Base-by-base conservation (phyloP, 768 basidiomycete species). In the Xerocomellus amylosporus region DNA sequence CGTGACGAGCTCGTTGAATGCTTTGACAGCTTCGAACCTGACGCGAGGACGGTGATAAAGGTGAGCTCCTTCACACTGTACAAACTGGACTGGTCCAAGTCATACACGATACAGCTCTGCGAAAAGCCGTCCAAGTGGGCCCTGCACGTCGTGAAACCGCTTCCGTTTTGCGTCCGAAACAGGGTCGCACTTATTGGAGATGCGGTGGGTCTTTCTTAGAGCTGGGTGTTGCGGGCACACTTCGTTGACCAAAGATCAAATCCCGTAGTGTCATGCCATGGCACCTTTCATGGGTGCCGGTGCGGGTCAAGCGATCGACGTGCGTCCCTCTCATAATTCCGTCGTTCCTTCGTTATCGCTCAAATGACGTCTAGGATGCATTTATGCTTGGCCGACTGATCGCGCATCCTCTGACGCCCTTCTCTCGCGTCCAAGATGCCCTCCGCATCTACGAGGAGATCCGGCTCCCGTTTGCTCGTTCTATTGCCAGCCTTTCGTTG, bases 161-260 rank as follows among this genome's bases (percentile, higher is more conserved):
- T 83, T 9, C 71, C 74, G 0, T 71, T 70, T 5, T 79, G 71
- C 44, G 72, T 74, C 3, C 65, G 61, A 17, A 72, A 73, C 10
- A 66, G 71, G 6, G 75, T 82, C 0, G 75, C 74, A 7, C 69
- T 85, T 9, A 64, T 78, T 4, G 82, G 81, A 8, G 83, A 84
- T 59, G 75, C 82, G 15, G 77, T 78, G 46, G 44, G 71, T 56
- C 20, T 28, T 15, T 15, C 28, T 49, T 8, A 4, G 20, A 8
- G 9, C 1, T 4, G 6, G 2, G 2, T 12, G 12, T 36, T 15
- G 26, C 12, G 10, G 17, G 6, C 8, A 19, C 26, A 10, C 26
- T 26, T 4, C 26, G 13, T 36, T 40, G 39, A 51, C 22, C 12
- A 19, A 10, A 10, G 14, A n/a, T 15, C 30, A 6, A 22, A 20